phyloP scores from a whole-genome alignment of 2,329 filamentous ascomycete species.

The Karstenula rhodostoma region DNA sequence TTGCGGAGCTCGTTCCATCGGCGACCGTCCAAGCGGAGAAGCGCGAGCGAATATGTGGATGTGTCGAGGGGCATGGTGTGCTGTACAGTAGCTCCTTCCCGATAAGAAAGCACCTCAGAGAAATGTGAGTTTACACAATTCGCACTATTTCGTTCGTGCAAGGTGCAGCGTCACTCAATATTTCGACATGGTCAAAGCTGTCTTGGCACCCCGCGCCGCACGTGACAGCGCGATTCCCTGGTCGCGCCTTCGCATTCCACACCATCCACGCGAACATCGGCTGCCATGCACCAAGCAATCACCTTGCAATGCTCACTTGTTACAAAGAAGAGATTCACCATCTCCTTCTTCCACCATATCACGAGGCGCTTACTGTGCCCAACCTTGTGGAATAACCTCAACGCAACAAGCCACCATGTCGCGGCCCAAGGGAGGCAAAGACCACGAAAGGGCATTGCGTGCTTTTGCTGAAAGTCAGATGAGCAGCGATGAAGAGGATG shows the following conservation, averaged over 20 bases:
- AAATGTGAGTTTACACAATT: not conserved
- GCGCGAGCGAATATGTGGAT: slow-evolving; percentile 86
- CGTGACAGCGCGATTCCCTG: slow-evolving; percentile 35
- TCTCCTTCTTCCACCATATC: not conserved
- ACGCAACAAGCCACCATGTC: slow-evolving; percentile 24
- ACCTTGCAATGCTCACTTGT: not conserved
- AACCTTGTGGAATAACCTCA: not conserved
- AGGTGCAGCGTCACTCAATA: slow-evolving; percentile 6
- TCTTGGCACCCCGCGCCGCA: slow-evolving; percentile 31
- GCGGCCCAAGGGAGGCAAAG: slow-evolving; percentile 19
- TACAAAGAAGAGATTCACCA: not conserved
- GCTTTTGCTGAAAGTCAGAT: slow-evolving; percentile 38
- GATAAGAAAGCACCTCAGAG: no score
- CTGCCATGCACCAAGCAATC: not conserved
- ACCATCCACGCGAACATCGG: not conserved
- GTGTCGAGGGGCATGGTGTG: slow-evolving; percentile 88
- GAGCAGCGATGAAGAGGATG: slow-evolving; percentile 50
- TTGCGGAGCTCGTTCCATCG: slow-evolving; percentile 97
- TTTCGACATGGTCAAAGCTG: slow-evolving; percentile 23
- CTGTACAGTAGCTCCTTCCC: not conserved
- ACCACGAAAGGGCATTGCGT: slow-evolving; percentile 29
- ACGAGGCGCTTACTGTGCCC: not conserved
- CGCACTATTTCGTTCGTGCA: not conserved
- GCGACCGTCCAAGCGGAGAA: slow-evolving; percentile 73
- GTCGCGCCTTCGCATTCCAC: slow-evolving; percentile 18